A percentile compares a stretch with the other conserved stretches of the same genome.
Conservation (phyloP, 2,329 filamentous ascomycete species). For the Neoarthrinium moseri region DNA sequence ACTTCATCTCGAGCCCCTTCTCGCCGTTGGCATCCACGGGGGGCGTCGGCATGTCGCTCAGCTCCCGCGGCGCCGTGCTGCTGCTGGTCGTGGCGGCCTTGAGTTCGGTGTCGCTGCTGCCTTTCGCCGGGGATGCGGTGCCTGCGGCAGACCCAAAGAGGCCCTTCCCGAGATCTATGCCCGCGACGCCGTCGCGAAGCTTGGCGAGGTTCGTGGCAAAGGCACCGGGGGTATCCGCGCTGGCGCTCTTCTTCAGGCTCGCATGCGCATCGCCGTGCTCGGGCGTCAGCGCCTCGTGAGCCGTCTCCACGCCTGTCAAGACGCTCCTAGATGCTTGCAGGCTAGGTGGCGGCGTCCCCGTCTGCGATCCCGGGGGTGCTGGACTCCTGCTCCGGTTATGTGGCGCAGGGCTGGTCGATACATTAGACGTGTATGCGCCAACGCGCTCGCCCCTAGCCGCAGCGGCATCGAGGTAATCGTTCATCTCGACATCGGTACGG, state of each 20-base stretch:
- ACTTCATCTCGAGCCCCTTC: constrained; percentile 8
- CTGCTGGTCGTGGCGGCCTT: too few relatives aligned
- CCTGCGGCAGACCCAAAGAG: constrained; percentile 37
- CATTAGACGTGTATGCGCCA: constrained; percentile 26
- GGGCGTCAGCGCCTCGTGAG: constrained; percentile 50
- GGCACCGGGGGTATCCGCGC: constrained; percentile 42
- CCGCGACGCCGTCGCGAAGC: constrained; percentile 46
- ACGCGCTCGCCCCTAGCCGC: constrained; percentile 46
- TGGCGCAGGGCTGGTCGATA: constrained; percentile 40
- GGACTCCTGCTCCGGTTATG: constrained; percentile 29
- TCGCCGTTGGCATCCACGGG: not conserved
- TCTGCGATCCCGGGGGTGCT: constrained; percentile 23
- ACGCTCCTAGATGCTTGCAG: constrained; percentile 49
- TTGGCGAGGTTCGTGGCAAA: constrained; percentile 37
- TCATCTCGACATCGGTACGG: constrained; percentile 89
- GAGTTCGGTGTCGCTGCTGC: too few relatives aligned
- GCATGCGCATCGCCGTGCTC: constrained; percentile 26
- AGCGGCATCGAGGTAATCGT: constrained; percentile 59
- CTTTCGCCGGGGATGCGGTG: too few relatives aligned
- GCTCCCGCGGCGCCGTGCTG: too few relatives aligned
- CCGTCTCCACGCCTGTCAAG: constrained; percentile 57
- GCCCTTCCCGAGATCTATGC: constrained; percentile 47
- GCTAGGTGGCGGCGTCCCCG: constrained; percentile 33
- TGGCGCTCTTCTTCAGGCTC: constrained; percentile 41
- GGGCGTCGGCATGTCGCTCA: constrained; percentile 2